phyloP scores from a whole-genome alignment of 108 stramenopile species.

The Nitzschia sp. region DNA sequence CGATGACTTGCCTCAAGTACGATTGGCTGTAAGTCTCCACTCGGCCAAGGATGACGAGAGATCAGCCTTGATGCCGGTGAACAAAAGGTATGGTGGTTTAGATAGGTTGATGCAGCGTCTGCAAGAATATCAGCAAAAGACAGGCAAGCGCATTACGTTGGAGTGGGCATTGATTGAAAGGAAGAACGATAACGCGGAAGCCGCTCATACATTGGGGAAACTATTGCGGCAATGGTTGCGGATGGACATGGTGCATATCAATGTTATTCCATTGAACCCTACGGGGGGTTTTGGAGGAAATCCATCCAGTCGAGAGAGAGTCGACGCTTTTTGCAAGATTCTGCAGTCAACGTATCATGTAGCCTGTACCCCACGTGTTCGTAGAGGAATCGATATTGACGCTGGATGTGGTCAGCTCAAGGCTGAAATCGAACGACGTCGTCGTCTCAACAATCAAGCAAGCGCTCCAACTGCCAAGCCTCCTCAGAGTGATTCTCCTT shows the following conservation, averaged over 20 bases:
- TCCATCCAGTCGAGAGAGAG: conserved; percentile 52
- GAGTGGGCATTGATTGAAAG: conserved; percentile 96
- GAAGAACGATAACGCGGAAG: conserved; percentile 84
- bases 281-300: conserved; percentile 80
- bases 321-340: conserved; percentile 68
- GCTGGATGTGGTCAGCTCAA: conserved; percentile 98
- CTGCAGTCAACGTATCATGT: conserved; percentile 70
- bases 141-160: conserved; percentile 83
- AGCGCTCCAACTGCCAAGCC: no score
- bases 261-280: conserved; percentile 96
- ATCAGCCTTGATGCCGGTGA: conserved; percentile 85
- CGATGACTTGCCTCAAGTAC: conserved; percentile 58
- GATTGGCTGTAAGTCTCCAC: conserved; percentile 89
- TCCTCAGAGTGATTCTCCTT: no score
- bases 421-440: conserved; percentile 52
- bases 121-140: conserved; percentile 71
- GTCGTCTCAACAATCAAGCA: no score
- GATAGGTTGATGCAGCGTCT: conserved; percentile 82
- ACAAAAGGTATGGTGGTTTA: conserved; percentile 84
- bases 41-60: conserved; percentile 89
- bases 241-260: conserved; percentile 85
- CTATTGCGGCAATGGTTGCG: conserved; percentile 59
- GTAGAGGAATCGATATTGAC: conserved; percentile 97
- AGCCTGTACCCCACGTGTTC: conserved; percentile 80
- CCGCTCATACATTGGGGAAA: conserved; percentile 68